phyloP scores from a whole-genome alignment of 371 early-diverging fungal species.

The Saksenaea vasiformis region DNA sequence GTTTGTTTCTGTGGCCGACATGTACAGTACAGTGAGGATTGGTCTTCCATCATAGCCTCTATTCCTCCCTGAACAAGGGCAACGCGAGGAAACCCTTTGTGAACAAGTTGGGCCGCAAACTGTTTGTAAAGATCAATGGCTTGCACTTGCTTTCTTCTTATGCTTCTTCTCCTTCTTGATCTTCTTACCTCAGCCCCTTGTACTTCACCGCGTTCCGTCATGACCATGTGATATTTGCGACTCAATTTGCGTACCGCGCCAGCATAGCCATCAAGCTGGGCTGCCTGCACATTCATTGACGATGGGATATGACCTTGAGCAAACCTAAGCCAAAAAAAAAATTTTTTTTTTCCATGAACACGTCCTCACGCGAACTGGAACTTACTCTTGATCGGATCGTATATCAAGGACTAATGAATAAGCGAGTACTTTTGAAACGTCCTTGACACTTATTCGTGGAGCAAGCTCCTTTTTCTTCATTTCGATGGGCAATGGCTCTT shows the following conservation, averaged over 20 bases:
- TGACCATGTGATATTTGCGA: slow-evolving; percentile 60
- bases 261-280: slow-evolving; percentile 49
- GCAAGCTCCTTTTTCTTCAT: slow-evolving; percentile 58
- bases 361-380: neutral
- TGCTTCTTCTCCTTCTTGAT: neutral
- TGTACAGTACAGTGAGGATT: slow-evolving; percentile 27
- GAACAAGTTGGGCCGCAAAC: slow-evolving; percentile 59
- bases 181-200: slow-evolving; percentile 56
- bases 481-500: slow-evolving; percentile 56
- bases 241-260: slow-evolving; percentile 54
- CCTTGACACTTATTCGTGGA: slow-evolving; percentile 58
- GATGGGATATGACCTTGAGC: slow-evolving; percentile 57
- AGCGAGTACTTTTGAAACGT: slow-evolving; percentile 49
- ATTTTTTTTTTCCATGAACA: neutral
- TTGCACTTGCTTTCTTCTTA: neutral
- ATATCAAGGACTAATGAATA: slow-evolving; percentile 64
- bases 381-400: slow-evolving; percentile 61
- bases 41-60: slow-evolving; percentile 35
- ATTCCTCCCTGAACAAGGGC: slow-evolving; percentile 62
- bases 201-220: slow-evolving; percentile 44
- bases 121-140: slow-evolving; percentile 18
- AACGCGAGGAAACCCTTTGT: slow-evolving; percentile 47
- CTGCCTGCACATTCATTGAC: slow-evolving; percentile 55
- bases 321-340: slow-evolving; percentile 38
- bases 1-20: slow-evolving; percentile 55